Percentiles rank a stretch among this genome's conserved stretches.
Conservation (phyloP, 2,329 filamentous ascomycete species). For the Ascochyta clinopodiicola region DNA sequence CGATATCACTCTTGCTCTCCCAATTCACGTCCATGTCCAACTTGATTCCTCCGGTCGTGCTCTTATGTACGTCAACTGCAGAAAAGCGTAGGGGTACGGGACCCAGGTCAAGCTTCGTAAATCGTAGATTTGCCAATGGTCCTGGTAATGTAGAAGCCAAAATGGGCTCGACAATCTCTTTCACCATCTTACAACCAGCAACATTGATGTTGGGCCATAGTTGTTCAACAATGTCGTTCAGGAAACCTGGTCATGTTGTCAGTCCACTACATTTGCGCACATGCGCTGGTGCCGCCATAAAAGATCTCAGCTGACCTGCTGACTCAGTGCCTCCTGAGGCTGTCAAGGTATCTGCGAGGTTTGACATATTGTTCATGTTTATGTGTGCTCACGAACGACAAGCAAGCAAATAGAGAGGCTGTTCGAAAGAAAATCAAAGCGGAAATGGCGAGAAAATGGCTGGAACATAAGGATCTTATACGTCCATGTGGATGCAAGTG, state of each 20-base stretch:
- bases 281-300: not conserved
- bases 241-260: constrained; percentile 45
- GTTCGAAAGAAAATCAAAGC: not conserved
- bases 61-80: constrained; percentile 56
- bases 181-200: constrained; percentile 53
- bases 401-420: not conserved
- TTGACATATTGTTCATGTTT: constrained; percentile 26
- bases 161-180: constrained; percentile 58
- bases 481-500: constrained; percentile 10
- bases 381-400: not conserved
- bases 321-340: constrained; percentile 52
- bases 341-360: constrained; percentile 50
- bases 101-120: constrained; percentile 57
- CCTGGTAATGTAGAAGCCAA: constrained; percentile 56
- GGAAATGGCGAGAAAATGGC: not conserved
- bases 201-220: constrained; percentile 60
- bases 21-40: constrained; percentile 57
- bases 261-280: not conserved
- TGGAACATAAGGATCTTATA: constrained; percentile 9
- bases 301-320: constrained; percentile 36
- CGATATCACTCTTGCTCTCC: constrained; percentile 57
- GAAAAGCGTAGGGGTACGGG: constrained; percentile 51
- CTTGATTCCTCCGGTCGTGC: constrained; percentile 54
- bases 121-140: constrained; percentile 52
- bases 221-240: constrained; percentile 57